Evolutionary conservation across 169 alveolate species (phyloP), one percentile per base, ranked within the genome.

Genomic region (Besnoitia besnoiti): DNA sequence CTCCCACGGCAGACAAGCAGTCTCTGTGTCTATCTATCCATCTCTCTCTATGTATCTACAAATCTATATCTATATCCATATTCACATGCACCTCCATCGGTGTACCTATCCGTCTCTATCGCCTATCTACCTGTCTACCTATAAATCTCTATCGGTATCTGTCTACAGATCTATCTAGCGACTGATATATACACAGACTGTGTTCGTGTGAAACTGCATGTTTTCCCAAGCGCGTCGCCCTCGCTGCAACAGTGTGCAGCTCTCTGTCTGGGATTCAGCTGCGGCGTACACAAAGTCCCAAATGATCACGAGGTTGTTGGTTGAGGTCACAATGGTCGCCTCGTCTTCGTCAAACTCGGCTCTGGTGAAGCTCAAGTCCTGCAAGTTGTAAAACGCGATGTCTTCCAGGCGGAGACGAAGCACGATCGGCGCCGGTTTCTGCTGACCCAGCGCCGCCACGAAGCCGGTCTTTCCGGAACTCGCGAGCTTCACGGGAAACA

Each of bases 331-430:
- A 50, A 92, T 92, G 47, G 51, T 55, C 42, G 62, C 10, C 44
- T 85, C 94, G 24, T 55, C 62, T 16, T n/a, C 89, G 87, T 97
- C 97, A 85, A 97, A 97, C 42, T 93, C 95, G 10, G 98, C 98
- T 42, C 96, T 96, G 12, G 97, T 95, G 90, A 96, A 97, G 77
- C 61, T 59, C 40, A 95, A 90, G 50, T 90, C 94, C 40, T 93
- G 85, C 44, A 97, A 89, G 44, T 93, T 92, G 93, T 94, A 96
- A 85, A 90, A 89, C 47, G 87, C 93, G 42, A 96, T 35, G 90
- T 97, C 98, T 37, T 91, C 92, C 35, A 95, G 93, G 46, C 91
- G 91, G 51, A 97, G 90, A 75, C 93, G 92, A 49, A 97, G 94
- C 21, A 94, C 94, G 24, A 94, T 82, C 49, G 98, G 97, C 49